phyloP scores from a whole-genome alignment of 257 asterid genomes.

The Scutellaria barbata region DNA sequence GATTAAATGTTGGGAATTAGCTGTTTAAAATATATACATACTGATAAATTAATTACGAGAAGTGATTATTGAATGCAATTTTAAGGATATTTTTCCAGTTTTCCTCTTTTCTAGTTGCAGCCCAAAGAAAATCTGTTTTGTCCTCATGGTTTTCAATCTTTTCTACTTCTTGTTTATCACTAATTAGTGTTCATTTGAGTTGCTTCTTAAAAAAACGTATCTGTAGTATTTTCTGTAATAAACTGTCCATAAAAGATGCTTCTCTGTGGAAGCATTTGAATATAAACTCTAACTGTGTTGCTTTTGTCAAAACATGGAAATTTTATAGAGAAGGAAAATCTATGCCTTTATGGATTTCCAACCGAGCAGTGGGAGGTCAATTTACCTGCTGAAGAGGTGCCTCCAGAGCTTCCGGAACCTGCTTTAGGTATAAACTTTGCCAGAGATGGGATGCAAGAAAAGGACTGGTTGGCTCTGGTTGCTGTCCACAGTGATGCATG shows the following conservation, averaged over 20 bases:
- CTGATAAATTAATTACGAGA: background rate
- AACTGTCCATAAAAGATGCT: slow-evolving; percentile 1
- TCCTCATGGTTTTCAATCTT: slow-evolving; percentile 13
- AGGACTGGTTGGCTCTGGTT: slow-evolving; percentile 83
- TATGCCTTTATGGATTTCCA: slow-evolving; percentile 78
- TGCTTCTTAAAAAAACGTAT: slow-evolving; percentile 12
- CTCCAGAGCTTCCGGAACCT: slow-evolving; percentile 89
- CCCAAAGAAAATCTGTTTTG: background rate
- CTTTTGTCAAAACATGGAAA: slow-evolving; percentile 24
- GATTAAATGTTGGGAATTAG: slow-evolving; percentile 14
- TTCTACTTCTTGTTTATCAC: background rate
- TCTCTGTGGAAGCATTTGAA: slow-evolving; percentile 23
- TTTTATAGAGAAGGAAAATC: slow-evolving; percentile 73
- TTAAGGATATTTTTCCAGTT: background rate
- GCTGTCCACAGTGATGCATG: slow-evolving; percentile 87
- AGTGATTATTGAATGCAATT: background rate
- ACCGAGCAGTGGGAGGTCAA: slow-evolving; percentile 77
- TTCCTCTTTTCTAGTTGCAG: slow-evolving; percentile 26
- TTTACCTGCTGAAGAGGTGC: slow-evolving; percentile 86
- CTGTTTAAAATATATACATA: background rate
- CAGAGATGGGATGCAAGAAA: slow-evolving; percentile 81
- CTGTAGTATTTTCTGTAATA: slow-evolving; percentile 8
- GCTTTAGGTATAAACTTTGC: slow-evolving; percentile 85
- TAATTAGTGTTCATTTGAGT: background rate
- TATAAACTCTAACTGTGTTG: slow-evolving; percentile 7